phyloP scores from a whole-genome alignment of 2,329 filamentous ascomycete species.

The Bipolaris victoriae region DNA sequence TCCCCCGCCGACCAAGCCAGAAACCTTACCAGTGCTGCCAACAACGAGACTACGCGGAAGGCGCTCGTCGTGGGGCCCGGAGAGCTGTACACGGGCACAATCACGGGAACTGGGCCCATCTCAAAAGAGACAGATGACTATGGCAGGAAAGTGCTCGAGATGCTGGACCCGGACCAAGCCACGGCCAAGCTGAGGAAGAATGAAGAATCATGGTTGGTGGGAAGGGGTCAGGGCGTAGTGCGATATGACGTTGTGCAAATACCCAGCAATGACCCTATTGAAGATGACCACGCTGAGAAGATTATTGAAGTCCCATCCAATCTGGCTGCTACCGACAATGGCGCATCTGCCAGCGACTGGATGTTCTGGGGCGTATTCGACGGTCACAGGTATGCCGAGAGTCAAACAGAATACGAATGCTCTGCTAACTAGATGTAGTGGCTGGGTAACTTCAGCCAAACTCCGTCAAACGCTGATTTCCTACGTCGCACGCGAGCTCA shows the following conservation, averaged over 20 bases:
- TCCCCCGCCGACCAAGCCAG: conserved; percentile 38
- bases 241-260: conserved; percentile 94
- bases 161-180: conserved; percentile 94
- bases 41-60: conserved; percentile 61
- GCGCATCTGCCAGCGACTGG: conserved; percentile 77
- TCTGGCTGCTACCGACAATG: conserved; percentile 61
- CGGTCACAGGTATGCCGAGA: conserved; percentile 76
- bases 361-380: conserved; percentile 99
- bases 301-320: conserved; percentile 85
- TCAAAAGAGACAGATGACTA: conserved; percentile 86
- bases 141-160: conserved; percentile 86
- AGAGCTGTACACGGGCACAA: conserved; percentile 84
- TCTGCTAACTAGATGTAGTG: conserved; percentile 58
- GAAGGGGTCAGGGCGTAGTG: conserved; percentile 86
- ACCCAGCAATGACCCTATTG: conserved; percentile 95
- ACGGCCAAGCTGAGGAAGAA: conserved; percentile 86
- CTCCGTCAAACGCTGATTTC: conserved; percentile 89
- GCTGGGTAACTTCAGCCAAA: conserved; percentile 98
- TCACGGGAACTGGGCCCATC: conserved; percentile 84
- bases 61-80: conserved; percentile 90
- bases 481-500: conserved; percentile 91
- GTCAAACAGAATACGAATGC: not conserved
- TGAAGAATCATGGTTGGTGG: conserved; percentile 90
- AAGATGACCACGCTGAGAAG: conserved; percentile 98
- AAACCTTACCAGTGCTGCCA: conserved; percentile 42